phyloP scores from a whole-genome alignment of 768 basidiomycete genomes.

The Coprinellus aureogranulatus region DNA sequence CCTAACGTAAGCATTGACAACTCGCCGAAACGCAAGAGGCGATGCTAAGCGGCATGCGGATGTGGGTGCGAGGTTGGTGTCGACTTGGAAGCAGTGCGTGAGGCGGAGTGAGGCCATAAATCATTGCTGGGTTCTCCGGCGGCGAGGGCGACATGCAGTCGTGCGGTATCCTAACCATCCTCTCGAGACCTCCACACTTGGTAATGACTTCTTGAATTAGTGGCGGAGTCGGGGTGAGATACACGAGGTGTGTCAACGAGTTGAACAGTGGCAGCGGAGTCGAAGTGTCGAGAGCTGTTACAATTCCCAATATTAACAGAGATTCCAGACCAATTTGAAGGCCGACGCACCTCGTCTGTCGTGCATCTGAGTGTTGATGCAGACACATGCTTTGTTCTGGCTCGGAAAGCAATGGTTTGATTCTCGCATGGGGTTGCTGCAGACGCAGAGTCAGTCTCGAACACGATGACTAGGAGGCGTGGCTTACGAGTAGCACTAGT shows the following conservation, averaged over 20 bases:
- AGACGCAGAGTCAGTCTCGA: not conserved
- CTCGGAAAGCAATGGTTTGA: conserved; percentile 93
- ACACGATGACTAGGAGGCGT: not conserved
- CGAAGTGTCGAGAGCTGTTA: conserved; percentile 52
- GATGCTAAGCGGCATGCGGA: conserved; percentile 82
- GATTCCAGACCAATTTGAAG: conserved; percentile 6
- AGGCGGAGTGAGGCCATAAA: conserved; percentile 77
- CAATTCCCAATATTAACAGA: conserved; percentile 3
- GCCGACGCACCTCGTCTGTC: conserved; percentile 79
- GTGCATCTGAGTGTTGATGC: conserved; percentile 91
- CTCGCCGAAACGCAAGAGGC: conserved; percentile 91
- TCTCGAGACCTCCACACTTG: conserved; percentile 94
- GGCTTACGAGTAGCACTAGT: not conserved
- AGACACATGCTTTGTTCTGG: conserved; percentile 93
- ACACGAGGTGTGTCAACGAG: conserved; percentile 92
- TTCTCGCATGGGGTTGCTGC: conserved; percentile 60
- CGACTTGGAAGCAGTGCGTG: conserved; percentile 50
- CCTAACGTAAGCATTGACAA: conserved; percentile 95
- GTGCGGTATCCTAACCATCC: conserved; percentile 87
- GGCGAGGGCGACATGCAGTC: conserved; percentile 83
- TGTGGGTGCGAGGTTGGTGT: conserved; percentile 60
- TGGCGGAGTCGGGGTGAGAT: conserved; percentile 95
- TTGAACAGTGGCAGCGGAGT: conserved; percentile 59
- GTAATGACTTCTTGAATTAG: conserved; percentile 98
- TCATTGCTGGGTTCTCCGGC: conserved; percentile 69